Base-by-base conservation (phyloP, 2,329 filamentous ascomycete genomes). In the Chaetomium sp. region DNA sequence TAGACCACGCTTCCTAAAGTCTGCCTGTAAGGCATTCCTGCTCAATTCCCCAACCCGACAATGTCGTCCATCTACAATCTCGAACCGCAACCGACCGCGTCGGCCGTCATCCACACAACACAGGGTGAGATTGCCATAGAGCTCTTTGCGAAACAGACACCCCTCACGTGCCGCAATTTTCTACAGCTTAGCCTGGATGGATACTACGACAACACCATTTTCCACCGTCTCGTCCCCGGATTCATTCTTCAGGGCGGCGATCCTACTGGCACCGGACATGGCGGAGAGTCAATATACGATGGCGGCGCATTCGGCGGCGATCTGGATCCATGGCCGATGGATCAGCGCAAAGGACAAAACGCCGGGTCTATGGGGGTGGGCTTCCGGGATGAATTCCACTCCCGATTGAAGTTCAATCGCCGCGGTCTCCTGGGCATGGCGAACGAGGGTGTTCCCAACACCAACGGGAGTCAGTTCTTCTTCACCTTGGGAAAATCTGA, bases 401-500 rank as follows among this genome's bases (percentile, higher is more conserved):
- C 90, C 71, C 85, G 95, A 35, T 82, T 99, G 70, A 96, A 96
- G 76, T 98, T 95, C 82, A 98, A 96, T 72, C 84, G 95, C 56
- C 85, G 95, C 66, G 95, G 95, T 0, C 79, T 98, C 71, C 78
- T 99, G 71, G 95, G 91, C n/a, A 97, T 98, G 93, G 95, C 95
- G 31, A 98, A 98, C 77, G 90, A 91, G 67, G 89, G 93, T 54
- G 80, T 79, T 59, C 84, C 85, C 33, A 83, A 93, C 72, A 91
- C 91, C 62, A 98, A 98, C 79, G 91, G 92, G 38, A 97, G 92
- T 76, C 95, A 99, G 77, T 98, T 98, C 82, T 99, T 99, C 80
- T 89, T 99, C 67, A 98, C 95, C 0, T 79, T 99, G 60, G 93
- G 87, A 68, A 93, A 90, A 74, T 83, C 93, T 27, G 88, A 92